Base-by-base conservation (phyloP, 257 asterid genomes). In the Cordia subcordata region DNA sequence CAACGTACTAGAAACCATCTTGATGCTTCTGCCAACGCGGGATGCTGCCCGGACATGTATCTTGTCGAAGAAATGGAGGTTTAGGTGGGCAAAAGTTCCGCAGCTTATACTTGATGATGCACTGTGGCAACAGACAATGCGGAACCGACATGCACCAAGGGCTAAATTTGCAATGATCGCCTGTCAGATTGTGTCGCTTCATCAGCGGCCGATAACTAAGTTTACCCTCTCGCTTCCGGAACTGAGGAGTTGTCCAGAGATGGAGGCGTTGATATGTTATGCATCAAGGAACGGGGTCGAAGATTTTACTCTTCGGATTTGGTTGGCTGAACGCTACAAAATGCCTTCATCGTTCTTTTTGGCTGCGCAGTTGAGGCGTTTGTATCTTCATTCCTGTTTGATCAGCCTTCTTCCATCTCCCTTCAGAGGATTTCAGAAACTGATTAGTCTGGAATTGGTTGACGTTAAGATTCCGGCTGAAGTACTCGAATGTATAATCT, bases 21-120 rank as follows among this genome's bases (percentile, higher is more conserved):
- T 73, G 19, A 49, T 35, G 12, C 3, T 4, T 4, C 8, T 73
- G 68, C 62, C 75, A 8, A 51, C 47, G 18, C 45, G 13, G 20
- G 69, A 74, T 59, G 79, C 79, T 15, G 79, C 64, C 19, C 65
- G 72, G 16, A 68, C 65, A 8, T 40, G 71, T 19, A 14, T 64
- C 8, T 55, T 68, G 58, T 65, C 79, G 14, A 60, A 51, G 11
- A 55, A 55, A 11, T 68, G 79, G 75, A 73, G 75, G 49, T 15
- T 64, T 50, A 11, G 23, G 4, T 73, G 79, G 75, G 11, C 21
- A 3, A 55, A 0, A 14, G 20, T 32, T 62, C 55, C 73, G 6
- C 5, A 37, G 11, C 14, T 72, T 5, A 55, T 57, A 11, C 10
- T 62, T 13, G 68, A 71, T 20, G 8, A 38, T 19, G 8, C 20